Evolutionary conservation across 2,329 filamentous ascomycete genomes (phyloP).

Genomic region (Aureobasidium sp.): DNA sequence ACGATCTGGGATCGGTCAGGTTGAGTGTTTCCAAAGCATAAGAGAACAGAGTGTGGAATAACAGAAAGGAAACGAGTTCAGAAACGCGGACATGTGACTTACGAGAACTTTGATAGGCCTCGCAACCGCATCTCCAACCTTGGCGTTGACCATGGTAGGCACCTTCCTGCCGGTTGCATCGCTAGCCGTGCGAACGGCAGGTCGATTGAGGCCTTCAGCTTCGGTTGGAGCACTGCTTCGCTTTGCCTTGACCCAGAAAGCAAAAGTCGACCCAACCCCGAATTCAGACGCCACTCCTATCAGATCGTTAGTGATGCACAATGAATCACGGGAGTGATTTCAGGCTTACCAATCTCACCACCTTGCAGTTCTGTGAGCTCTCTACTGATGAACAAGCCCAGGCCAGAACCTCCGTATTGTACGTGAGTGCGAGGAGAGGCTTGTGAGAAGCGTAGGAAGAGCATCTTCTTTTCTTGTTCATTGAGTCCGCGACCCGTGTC

Average conservation of each 20-base stretch:
- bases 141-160: not conserved
- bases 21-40: not conserved
- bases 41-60: not conserved
- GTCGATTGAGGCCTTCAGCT: not conserved
- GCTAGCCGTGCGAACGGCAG: not conserved
- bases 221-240: constrained; percentile 37
- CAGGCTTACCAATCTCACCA: constrained; percentile 55
- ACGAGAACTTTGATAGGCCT: not conserved
- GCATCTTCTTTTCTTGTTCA: constrained; percentile 59
- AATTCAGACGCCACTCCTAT: constrained; percentile 53
- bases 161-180: constrained; percentile 14
- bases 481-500: constrained; percentile 70
- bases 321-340: not conserved
- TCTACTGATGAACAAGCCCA: constrained; percentile 71
- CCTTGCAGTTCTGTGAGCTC: constrained; percentile 74
- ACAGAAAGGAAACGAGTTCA: not conserved
- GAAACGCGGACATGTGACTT: constrained; percentile 18
- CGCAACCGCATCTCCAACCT: not conserved
- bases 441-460: constrained; percentile 74
- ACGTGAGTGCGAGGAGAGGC: constrained; percentile 67
- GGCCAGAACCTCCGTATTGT: constrained; percentile 68
- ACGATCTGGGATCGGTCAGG: constrained; percentile 27
- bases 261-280: constrained; percentile 64
- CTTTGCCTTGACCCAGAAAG: constrained; percentile 64
- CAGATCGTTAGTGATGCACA: not conserved